Base-by-base conservation (phyloP, 257 asterid species). In the Nicotiana tabacum region DNA sequence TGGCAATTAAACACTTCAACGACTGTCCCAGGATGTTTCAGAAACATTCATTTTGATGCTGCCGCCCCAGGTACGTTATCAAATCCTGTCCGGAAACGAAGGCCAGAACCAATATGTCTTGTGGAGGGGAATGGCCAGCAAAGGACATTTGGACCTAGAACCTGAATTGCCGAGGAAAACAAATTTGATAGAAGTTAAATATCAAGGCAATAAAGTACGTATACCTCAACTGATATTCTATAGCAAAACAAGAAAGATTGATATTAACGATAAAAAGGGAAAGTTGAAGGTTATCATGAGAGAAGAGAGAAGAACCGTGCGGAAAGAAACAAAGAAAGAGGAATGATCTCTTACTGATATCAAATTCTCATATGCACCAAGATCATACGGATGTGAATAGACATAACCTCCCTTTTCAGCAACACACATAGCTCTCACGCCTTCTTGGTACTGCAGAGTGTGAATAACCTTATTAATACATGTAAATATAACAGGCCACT, bases 321-420 rank as follows among this genome's bases (percentile, higher is more conserved):
- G 58, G 62, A 77, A 72, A 83, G 37, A 62, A 56, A 81, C 12
- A 30, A 58, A 35, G 39, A 21, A 57, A 82, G 80, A 58, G 53
- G 60, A 77, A 83, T 66, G 77, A 80, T 57, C 57, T 82, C 97
- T 85, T 85, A 95, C 99, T 9, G 90, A 81, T 48, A 86, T 91
- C 84, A 93, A 66, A 83, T 95, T 95, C 81, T 91, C 97, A 58
- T 84, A 94, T n/a, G 84, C 84, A 68, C 99, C 97, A 15, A 92
- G 79, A 85, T 93, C 90, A 82, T 95, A 95, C 16, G 97, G 98
- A 88, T 95, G 95, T 2, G 97, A 91, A 88, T 92, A 89, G 55
- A 94, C 89, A 4, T 88, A 86, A 39, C 97, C 99, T 84, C 99
- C 97, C 89, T 91, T 94, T 83, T 94, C 95, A 9, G 94, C 96